These are phyloP conservation scores for Monosporozyma siamensis DNA, from an alignment of 805 yeast species.

Conservation along the genomic window DNA sequence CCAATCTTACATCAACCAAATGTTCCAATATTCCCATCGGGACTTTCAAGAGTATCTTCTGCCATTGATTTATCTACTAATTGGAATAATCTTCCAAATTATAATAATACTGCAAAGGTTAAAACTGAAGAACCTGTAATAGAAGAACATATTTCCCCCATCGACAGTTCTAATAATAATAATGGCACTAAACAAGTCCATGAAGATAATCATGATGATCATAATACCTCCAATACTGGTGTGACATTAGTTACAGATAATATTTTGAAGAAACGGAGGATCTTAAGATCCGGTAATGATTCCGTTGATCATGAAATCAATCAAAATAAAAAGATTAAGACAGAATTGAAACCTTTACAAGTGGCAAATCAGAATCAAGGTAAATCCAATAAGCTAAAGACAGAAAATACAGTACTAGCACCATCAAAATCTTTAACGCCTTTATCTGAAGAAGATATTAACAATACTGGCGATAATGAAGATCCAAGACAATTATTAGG, in stretches of 20 bases:
- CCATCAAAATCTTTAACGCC: neutral
- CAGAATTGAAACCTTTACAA: too few species aligned
- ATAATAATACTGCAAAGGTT: neutral
- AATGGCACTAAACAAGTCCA: neutral
- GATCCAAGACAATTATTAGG: slow-evolving; percentile 69
- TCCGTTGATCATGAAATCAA: neutral
- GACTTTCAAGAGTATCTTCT: slow-evolving; percentile 8
- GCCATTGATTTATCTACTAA: slow-evolving; percentile 2
- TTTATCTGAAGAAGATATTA: neutral
- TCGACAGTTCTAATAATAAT: neutral
- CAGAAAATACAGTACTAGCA: too few species aligned
- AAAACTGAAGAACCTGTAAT: neutral
- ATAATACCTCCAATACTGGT: neutral
- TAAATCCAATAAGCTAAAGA: too few species aligned
- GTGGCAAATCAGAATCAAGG: too few species aligned
- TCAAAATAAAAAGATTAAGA: neutral
- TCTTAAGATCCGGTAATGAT: neutral
- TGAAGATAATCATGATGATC: neutral
- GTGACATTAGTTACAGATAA: too few species aligned
- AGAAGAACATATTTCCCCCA: neutral
- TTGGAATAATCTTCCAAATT: neutral
- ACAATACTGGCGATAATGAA: slow-evolving; percentile 25
- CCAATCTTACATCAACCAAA: neutral
- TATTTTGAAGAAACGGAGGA: neutral
- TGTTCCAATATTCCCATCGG: slow-evolving; percentile 6